Base-by-base conservation (phyloP, 2,329 filamentous ascomycete genomes). In the Piedraia hortae region DNA sequence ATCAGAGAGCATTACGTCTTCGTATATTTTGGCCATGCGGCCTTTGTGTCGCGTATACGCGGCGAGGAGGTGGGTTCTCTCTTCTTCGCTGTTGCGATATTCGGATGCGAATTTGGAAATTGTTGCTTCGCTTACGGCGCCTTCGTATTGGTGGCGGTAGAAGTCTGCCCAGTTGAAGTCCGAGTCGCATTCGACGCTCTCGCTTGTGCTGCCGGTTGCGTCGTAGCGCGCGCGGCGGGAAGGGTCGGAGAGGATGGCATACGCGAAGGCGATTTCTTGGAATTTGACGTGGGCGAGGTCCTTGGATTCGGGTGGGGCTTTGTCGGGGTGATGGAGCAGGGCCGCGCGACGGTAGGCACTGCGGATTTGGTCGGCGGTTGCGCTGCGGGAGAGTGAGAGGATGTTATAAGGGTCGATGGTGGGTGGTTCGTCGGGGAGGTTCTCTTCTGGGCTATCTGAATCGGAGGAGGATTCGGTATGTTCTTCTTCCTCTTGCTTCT, bases 261-360 rank as follows among this genome's bases (percentile, higher is more conserved):
- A 90, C 23, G 85, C 82, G 38, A 91, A 82, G 12, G 82, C 82
- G 34, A 97, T 66, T 34, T 71, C 57, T 46, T 97, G 85, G 44
- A 97, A 97, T 24, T 61, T 69, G 28, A 57, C 54, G 35, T 90
- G 69, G 2, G 85, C 82, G 18, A 58, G 50, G 12, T 66, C 57
- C 38, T 75, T 77, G 23, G 68, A 50, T 11, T 64, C 56, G 71
- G 25, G 24, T 8, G 34, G 24, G 6, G 24, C 26, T 48, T 34
- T 58, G 82, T 54, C 53, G 23, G 53, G 53, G 33, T 97, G 85
- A 35, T 80, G 62, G 44, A 66, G 78, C 27, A 97, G 55, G 3
- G 85, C 85, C 22, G 71, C 64, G 43, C 88, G 90, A 40, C 77
- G 72, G 51, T 97, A 97, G 10, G 82, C 77, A 10, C 63, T 65